Evolutionary conservation across 257 asterid genomes (phyloP).

Genomic region (Euphrasia confusa): DNA sequence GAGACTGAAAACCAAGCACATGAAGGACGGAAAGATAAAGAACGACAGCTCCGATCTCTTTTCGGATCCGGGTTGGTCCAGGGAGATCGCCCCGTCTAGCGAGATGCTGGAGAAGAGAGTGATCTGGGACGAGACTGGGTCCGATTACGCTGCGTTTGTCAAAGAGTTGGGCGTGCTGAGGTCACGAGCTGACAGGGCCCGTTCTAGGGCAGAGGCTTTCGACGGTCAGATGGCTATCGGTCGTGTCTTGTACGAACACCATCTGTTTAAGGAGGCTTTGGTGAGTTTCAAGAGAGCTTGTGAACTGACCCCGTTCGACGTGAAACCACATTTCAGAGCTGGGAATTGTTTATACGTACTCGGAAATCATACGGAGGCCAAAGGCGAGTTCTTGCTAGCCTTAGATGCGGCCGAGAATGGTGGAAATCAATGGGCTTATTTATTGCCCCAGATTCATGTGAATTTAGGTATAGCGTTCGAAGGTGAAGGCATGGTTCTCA

Average conservation of each 20-base stretch:
- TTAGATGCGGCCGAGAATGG: conserved; percentile 93
- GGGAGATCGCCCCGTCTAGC: conserved; percentile 76
- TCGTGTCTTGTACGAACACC: conserved; percentile 72
- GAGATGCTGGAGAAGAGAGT: conserved; percentile 72
- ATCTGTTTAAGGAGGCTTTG: conserved; percentile 74
- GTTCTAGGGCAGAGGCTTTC: conserved; percentile 90
- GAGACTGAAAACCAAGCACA: conserved; percentile 53
- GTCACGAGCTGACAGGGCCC: conserved; percentile 82
- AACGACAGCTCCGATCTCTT: conserved; percentile 71
- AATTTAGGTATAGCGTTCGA: conserved; percentile 92
- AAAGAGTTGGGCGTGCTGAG: conserved; percentile 86
- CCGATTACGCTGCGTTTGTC: conserved; percentile 66
- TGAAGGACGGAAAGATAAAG: conserved; percentile 77
- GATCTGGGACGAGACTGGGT: conserved; percentile 73
- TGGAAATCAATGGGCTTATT: conserved; percentile 97
- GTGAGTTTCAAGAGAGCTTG: conserved; percentile 95
- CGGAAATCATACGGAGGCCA: conserved; percentile 64
- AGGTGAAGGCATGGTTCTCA: conserved; percentile 93
- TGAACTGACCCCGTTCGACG: conserved; percentile 88
- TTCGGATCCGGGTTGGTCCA: conserved; percentile 95
- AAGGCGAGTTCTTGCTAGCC: conserved; percentile 81
- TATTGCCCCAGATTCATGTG: conserved; percentile 97
- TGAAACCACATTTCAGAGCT: conserved; percentile 89
- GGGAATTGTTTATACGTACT: conserved; percentile 88
- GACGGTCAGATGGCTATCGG: conserved; percentile 99